Evolutionary conservation across 768 basidiomycete genomes (phyloP), one percentile per base, ranked within the genome.

Genomic region (Tephrocybe rancida): DNA sequence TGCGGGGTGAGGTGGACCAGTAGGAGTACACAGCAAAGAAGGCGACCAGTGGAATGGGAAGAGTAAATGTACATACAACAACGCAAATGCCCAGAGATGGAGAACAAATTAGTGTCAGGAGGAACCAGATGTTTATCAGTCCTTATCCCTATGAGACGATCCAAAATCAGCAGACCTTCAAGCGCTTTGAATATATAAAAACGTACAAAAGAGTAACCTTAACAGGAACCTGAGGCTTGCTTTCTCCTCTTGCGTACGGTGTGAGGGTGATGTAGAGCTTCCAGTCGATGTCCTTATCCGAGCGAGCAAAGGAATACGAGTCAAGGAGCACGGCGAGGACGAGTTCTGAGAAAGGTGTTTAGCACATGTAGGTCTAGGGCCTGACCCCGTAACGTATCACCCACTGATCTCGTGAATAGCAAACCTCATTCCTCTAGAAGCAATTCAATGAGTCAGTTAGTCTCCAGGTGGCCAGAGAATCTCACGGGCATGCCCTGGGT

Each of bases 401-500:
- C 11, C 50, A 73, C 73, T 75, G 39, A 73, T 72, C 51, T 75
- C 73, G 18, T 73, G 64, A 35, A 74, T 52, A 0, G 73, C 65
- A 52, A 76, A 76, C 49, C 64, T 70, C 59, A 67, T 65, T 11
- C 72, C 74, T n/a, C 70, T 71, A 5, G 37, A 42, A 52, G 11
- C 10, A n/a, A n/a, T n/a, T 16, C 11, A 21, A 54, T 10, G 4
- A 55, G 14, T 8, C 44, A 32, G 10, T 6, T n/a, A n/a, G 16
- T 19, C 0, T 19, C 30, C 18, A 59, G 59, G 32, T 60, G 60
- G 41, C 8, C n/a, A n/a, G 45, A 44, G 3, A 42, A 68, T n/a
- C 73, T 44, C 57, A 77, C 75, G 76, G 76, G 70, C 77, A 80
- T 0, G 74, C 67, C 37, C 76, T 67, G n/a, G 70, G 69, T 44